Conservation (phyloP, 441 rosid species). For the Bocquillonia castaneifolia region DNA sequence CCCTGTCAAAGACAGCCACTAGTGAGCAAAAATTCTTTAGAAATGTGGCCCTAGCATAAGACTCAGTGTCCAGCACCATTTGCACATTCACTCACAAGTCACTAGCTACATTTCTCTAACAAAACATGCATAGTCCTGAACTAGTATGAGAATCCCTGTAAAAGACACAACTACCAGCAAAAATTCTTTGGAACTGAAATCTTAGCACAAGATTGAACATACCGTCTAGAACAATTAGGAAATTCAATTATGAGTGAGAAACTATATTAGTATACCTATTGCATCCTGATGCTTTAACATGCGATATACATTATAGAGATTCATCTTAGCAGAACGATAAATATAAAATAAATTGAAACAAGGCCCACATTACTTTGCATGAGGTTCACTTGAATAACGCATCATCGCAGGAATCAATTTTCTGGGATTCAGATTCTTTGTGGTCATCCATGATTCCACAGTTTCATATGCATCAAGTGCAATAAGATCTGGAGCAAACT, state of each 20-base stretch:
- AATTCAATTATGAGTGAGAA: conserved; percentile 2
- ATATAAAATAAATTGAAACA: conserved; percentile 7
- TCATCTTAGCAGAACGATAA: background rate
- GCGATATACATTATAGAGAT: background rate
- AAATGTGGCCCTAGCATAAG: background rate
- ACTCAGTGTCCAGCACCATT: conserved; percentile 2
- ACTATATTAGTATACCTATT: background rate
- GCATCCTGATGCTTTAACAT: conserved; percentile 6
- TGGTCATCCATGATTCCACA: conserved; percentile 97
- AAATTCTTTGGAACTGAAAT: background rate
- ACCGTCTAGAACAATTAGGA: conserved; percentile 1
- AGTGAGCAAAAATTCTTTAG: background rate
- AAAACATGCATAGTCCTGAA: background rate
- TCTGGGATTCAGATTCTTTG: conserved; percentile 82
- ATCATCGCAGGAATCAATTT: conserved; percentile 97
- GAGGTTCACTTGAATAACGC: conserved; percentile 99
- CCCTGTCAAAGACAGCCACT: conserved; percentile 4
- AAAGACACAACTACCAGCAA: background rate
- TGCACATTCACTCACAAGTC: background rate
- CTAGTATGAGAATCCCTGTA: conserved; percentile 1
- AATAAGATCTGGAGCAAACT: conserved; percentile 93
- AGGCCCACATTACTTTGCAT: conserved; percentile 71
- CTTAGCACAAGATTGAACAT: background rate
- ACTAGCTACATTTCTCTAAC: background rate
- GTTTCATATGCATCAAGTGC: conserved; percentile 98